Base-by-base conservation (phyloP, 208 protist genomes). In the Wallacemonas rigidus region DNA sequence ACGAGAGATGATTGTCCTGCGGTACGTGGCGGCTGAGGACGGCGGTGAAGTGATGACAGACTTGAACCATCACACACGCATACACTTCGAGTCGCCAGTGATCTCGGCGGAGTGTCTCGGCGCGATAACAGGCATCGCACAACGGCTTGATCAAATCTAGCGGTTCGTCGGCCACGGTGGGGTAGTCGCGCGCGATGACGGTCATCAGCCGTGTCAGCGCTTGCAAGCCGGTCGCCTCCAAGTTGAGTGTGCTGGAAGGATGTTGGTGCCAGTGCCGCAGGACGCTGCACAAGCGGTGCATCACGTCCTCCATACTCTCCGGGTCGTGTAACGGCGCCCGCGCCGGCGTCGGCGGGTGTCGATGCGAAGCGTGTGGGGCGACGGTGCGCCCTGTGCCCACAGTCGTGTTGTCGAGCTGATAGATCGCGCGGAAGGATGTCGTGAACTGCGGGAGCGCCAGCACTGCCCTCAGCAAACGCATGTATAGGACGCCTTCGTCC, bases 11-110 rank as follows among this genome's bases (percentile, higher is more conserved):
- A 68, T 71, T 71, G 56, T 90, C 86, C 7, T 40, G 43, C 55
- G 79, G 70, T 56, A 89, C 79, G 41, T 74, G 67, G 44, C 77
- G 72, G 11, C 80, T 82, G 2, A 94, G 65, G 11, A 88, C 64
- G 12, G 74, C 41, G 2, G 83, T 50, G 50, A 90, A 81, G 35
- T 67, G 69, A 47, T 80, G 67, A 38, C 74, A 83, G 9, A 92
- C 55, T 63, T 86, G 78, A 40, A 69, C 74, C n/a, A 80, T 75
- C 17, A 92, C 53, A 38, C 90, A 80, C 36, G 78, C 64, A 67
- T 90, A 69, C 26, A 76, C 76, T 74, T 92, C 87, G 43, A 91
- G 79, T 26, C 86, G 82, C 90, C 90, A 95, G 17, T 80, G 78
- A 45, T 91, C 85, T n/a, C 81, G 65, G 0, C 90, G 85, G 0